Evolutionary conservation across 2,329 filamentous ascomycete species (phyloP), one percentile per base, ranked within the genome.

Genomic region (Fusarium zealandicum): DNA sequence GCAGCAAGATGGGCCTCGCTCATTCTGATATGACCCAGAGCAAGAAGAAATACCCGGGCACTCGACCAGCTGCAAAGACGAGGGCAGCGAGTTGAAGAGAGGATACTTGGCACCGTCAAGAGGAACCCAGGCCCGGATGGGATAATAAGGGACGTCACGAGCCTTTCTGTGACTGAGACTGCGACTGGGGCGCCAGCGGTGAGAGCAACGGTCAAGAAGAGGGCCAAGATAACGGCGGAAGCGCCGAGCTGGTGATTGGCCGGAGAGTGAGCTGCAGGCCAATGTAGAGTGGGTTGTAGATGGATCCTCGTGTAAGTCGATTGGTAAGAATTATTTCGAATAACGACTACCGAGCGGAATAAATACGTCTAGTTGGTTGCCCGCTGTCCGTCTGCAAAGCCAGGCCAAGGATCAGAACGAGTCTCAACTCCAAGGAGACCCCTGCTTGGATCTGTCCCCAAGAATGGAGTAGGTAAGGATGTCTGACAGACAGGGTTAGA

Each of bases 271-370:
- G 25, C 35, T 25, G 22, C 27, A 22, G 49, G 18, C 38, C 27
- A 41, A 40, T 18, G 17, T 55, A 16, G 43, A 52, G 59, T 63
- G 54, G 59, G 48, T 48, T 59, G 45, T 57, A 37, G 37, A 59
- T 62, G 59, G 59, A 55, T 40, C 54, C 35, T 30, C 20, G 54
- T 61, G 54, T 61, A 61, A 61, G 59, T 61, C 59, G 33, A 56
- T 38, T 47, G 39, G 37, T 50, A 37, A 35, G 42, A 32, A 40
- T 18, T 37, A 13, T 36, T 44, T 47, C 30, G 38, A 59, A 10
- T 28, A 36, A 14, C 18, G 44, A 44, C 40, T 36, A 36, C 31
- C 27, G 36, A 28, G 11, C 37, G 46, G 30, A 20, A 51, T 42
- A 35, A 8, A 37, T n/a, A 39, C 32, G 48, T 40, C 17, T 42